These are phyloP conservation scores for Dysphania ambrosioides DNA, from an alignment of 148 eudicot genomes.

Conservation along the genomic window DNA sequence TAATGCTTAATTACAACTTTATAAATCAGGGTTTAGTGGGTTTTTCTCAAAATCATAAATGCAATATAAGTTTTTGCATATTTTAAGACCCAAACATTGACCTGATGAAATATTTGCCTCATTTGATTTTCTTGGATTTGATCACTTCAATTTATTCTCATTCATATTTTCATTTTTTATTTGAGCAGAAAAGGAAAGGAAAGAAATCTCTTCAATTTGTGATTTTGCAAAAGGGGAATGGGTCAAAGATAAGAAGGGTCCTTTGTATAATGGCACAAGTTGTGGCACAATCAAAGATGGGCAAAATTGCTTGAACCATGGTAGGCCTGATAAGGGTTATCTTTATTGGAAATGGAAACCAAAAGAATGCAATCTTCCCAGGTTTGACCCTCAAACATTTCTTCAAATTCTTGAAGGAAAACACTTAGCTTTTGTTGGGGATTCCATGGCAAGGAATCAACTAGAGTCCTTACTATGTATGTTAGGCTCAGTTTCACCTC, in stretches of 20 bases:
- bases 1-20: constrained; percentile 1
- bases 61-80: no score
- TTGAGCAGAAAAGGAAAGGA: constrained; percentile 38
- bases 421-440: constrained; percentile 92
- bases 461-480: constrained; percentile 78
- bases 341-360: constrained; percentile 88
- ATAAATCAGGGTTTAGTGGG: background rate
- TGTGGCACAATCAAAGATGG: constrained; percentile 75
- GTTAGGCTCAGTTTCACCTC: constrained; percentile 54
- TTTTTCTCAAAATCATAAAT: no score
- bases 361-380: constrained; percentile 48
- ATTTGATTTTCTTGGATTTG: background rate
- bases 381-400: constrained; percentile 70
- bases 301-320: constrained; percentile 76
- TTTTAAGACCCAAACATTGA: background rate
- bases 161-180: background rate
- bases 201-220: constrained; percentile 33
- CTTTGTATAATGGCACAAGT: constrained; percentile 67
- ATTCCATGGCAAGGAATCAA: constrained; percentile 91
- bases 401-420: constrained; percentile 46
- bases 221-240: constrained; percentile 76
- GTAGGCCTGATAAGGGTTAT: constrained; percentile 68
- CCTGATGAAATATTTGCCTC: background rate
- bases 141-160: background rate
- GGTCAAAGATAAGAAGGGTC: constrained; percentile 49